phyloP scores from a whole-genome alignment of 225 moss, liverwort and hornwort species.

The Climacium dendroides region DNA sequence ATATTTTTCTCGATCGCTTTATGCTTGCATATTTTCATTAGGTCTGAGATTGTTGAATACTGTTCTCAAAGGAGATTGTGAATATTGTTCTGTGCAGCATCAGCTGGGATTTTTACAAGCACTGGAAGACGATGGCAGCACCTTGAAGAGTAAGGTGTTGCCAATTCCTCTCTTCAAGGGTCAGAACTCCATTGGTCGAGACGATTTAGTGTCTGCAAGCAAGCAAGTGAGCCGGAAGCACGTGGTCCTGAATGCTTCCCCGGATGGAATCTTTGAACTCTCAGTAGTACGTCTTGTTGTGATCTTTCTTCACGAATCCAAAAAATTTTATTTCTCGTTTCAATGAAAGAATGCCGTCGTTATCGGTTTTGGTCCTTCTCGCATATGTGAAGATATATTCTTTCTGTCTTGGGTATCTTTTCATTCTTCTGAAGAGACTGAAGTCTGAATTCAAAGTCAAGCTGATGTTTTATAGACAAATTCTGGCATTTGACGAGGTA shows the following conservation, averaged over 20 bases:
- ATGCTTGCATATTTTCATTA: not conserved
- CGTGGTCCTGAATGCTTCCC: conserved; percentile 31
- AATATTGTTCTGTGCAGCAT: conserved; percentile 1
- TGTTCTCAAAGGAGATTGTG: not conserved
- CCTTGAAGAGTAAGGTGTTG: conserved; percentile 3
- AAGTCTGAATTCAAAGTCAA: not conserved
- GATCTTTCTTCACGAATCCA: not conserved
- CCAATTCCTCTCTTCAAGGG: conserved; percentile 44
- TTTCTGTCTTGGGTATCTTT: not conserved
- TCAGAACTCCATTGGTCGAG: conserved; percentile 51
- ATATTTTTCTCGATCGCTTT: not conserved
- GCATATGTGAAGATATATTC: not conserved
- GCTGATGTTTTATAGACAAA: not conserved
- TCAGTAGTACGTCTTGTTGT: conserved; percentile 30
- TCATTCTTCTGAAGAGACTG: not conserved
- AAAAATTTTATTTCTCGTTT: not conserved
- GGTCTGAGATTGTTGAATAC: not conserved
- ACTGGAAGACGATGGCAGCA: conserved; percentile 25
- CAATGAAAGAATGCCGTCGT: not conserved
- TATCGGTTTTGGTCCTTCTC: not conserved
- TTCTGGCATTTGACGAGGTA: not conserved
- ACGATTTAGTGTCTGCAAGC: conserved; percentile 45
- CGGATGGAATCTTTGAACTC: conserved; percentile 42
- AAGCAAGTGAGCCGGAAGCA: conserved; percentile 89
- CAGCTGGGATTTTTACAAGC: conserved; percentile 31